Base-by-base conservation (phyloP, 345 rosid species). In the Eucalyptus polyanthemos region DNA sequence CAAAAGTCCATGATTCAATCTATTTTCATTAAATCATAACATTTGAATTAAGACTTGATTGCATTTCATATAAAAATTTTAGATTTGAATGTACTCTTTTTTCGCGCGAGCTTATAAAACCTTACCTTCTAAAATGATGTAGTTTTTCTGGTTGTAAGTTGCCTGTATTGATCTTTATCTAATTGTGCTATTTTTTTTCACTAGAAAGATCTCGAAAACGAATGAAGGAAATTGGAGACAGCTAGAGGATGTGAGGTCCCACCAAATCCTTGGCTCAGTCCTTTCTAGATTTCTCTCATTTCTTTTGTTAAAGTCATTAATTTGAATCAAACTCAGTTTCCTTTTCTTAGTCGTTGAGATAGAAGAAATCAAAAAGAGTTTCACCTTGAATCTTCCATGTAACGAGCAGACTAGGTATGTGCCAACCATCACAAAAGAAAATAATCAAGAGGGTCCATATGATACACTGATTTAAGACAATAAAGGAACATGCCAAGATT, bases 71-170 rank as follows among this genome's bases (percentile, higher is more conserved):
- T 6, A 21, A 13, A 21, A 76, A 11, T 0, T 11, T 19, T 37
- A 76, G 27, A 40, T 21, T 40, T 1, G 45, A 76, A 21, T 6
- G 8, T 13, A 11, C 47, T 21, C 9, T 76, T 76, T 40, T 11
- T 40, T 40, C 9, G 0, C 1, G 4, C 2, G 29, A 2, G 6
- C 14, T 76, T 21, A 76, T 40, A 2, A 40, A 76, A 40, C 9
- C 7, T 76, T 76, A 76, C 9, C 14, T 8, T 10, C 15, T 76
- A 21, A 40, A 40, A 76, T 22, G 47, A 40, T 76, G 15, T 34
- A 9, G 24, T 19, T 10, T 72, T 72, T 37, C 25, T 72, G 11
- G 44, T 34, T 72, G 45, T 9, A 34, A 17, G 81, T 9, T 19
- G 13, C 45, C 3, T 72, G 45, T 34, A 17, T 72, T 34, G 81